These are phyloP conservation scores for Neurospora crassa DNA, from an alignment of 2,329 filamentous ascomycete species.

Conservation along the genomic window DNA sequence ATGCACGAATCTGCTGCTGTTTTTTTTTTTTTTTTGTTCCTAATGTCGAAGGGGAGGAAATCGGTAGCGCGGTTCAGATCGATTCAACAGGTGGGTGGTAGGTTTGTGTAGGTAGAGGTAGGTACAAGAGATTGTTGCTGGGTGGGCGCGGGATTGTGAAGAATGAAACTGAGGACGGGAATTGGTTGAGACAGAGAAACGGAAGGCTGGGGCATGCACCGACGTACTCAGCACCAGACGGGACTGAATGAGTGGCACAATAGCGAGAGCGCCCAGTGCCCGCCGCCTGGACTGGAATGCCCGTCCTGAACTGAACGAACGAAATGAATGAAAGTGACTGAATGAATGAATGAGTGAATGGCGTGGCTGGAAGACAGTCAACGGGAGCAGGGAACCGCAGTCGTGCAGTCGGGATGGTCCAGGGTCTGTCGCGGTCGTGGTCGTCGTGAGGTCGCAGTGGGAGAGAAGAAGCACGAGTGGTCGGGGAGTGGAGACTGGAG, in stretches of 20 bases:
- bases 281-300: not conserved
- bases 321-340: not conserved
- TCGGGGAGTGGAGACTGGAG: not conserved
- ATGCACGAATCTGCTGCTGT: not conserved
- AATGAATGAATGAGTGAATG: conserved; percentile 4
- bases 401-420: conserved; percentile 3
- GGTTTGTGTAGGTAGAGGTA: not conserved
- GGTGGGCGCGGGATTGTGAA: not conserved
- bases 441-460: not conserved
- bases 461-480: not conserved
- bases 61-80: not conserved
- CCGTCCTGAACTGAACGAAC: conserved; percentile 2
- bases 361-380: conserved; percentile 21
- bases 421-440: conserved; percentile 1
- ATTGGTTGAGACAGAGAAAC: not conserved
- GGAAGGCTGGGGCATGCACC: not conserved
- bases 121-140: not conserved
- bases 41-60: not conserved
- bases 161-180: not conserved
- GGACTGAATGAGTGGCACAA: not conserved
- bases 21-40: too few species aligned
- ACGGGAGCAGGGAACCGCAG: conserved; percentile 2
- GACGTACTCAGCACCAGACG: too few species aligned
- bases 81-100: not conserved
- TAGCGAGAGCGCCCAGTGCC: not conserved